Conservation (phyloP, 2,329 filamentous ascomycete genomes). For the Neonectria neomacrospora region DNA sequence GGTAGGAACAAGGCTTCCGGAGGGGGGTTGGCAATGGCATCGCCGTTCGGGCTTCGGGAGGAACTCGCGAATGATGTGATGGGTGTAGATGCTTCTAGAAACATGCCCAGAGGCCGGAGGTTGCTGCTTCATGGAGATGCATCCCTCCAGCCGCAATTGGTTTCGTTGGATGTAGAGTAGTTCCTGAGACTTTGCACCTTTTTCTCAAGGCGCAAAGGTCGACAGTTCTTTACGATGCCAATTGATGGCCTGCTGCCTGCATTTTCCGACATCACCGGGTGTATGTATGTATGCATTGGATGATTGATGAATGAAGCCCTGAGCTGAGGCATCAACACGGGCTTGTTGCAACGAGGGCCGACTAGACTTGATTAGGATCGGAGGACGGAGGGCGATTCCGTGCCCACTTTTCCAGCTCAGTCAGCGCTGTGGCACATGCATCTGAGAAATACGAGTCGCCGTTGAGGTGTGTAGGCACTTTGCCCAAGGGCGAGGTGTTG, state of each 20-base stretch:
- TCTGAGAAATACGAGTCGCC: too few species aligned
- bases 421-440: background rate
- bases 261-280: too few species aligned
- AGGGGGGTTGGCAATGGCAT: conserved; percentile 2
- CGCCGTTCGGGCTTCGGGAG: background rate
- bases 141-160: too few species aligned
- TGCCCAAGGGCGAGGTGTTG: too few species aligned
- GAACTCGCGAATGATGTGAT: background rate
- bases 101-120: too few species aligned
- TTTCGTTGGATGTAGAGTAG: too few species aligned
- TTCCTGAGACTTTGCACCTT: too few species aligned
- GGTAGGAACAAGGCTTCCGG: conserved; percentile 5
- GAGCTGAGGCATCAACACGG: background rate
- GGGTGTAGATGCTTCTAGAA: background rate
- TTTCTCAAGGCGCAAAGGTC: background rate
- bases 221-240: background rate
- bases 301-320: background rate
- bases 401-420: background rate
- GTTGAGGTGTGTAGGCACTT: too few species aligned
- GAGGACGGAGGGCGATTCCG: background rate
- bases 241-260: too few species aligned
- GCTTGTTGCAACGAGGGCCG: background rate
- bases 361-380: background rate
- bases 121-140: too few species aligned
- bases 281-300: too few species aligned